Conservation (phyloP, 495 filamentous ascomycete species). For the Pyrenopolyporus hunteri region DNA sequence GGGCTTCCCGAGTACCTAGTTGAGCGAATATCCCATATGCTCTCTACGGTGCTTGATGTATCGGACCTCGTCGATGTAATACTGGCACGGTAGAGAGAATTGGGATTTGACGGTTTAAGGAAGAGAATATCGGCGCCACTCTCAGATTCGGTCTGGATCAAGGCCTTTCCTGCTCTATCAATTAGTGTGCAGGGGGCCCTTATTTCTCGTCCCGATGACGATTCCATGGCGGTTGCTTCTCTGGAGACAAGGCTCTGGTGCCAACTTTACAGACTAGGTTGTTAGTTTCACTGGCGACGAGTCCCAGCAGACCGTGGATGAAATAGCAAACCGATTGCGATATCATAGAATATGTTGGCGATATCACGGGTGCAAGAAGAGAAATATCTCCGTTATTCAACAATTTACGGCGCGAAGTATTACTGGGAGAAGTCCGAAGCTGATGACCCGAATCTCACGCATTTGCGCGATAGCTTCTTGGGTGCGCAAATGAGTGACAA, state of each 20-base stretch:
- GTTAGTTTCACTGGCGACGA: not conserved
- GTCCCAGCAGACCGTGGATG: not conserved
- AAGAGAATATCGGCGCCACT: not conserved
- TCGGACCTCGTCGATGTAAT: slow-evolving; percentile 6
- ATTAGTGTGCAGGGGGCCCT: not conserved
- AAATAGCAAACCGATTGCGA: not conserved
- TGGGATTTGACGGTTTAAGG: not conserved
- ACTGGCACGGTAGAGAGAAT: not conserved
- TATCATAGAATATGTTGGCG: too few species aligned
- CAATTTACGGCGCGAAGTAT: not conserved
- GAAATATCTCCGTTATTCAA: not conserved
- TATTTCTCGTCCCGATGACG: not conserved
- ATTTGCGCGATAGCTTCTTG: slow-evolving; percentile 18
- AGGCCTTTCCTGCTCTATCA: not conserved
- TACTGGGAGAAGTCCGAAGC: not conserved
- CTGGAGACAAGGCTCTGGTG: not conserved
- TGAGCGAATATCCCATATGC: slow-evolving; percentile 3
- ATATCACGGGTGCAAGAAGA: not conserved
- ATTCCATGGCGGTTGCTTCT: slow-evolving; percentile 1
- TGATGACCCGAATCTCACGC: slow-evolving; percentile 12
- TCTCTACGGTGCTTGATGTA: slow-evolving; percentile 2
- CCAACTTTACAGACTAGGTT: not conserved
- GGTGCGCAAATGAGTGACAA: slow-evolving; percentile 23
- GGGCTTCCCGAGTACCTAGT: slow-evolving; percentile 11
- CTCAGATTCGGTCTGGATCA: not conserved